Percentiles rank a stretch among this genome's conserved stretches.
These are phyloP conservation scores for Pseudopithomyces maydicus DNA, from an alignment of 2,329 filamentous ascomycete genomes.

Conservation along the genomic window DNA sequence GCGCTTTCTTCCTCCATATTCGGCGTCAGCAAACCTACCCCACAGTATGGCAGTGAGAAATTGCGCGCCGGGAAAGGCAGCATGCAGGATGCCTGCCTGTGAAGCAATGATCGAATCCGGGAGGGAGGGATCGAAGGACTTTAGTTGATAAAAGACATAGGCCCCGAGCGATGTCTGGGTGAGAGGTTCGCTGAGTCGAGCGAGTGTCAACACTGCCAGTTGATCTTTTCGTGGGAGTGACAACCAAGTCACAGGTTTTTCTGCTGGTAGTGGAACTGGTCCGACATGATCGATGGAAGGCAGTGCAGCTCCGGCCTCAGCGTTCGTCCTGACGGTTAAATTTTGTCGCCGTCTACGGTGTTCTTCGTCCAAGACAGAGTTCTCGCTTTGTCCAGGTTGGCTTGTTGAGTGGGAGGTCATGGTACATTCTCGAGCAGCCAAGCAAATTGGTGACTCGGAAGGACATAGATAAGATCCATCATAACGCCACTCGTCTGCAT, in stretches of 20 bases:
- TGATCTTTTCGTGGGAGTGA: constrained; percentile 79
- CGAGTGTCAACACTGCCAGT: constrained; percentile 75
- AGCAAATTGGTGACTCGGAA: neutral
- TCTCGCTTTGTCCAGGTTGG: neutral
- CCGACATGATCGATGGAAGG: constrained; percentile 28
- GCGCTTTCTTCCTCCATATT: constrained; percentile 69
- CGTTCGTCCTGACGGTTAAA: constrained; percentile 24
- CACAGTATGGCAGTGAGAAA: constrained; percentile 83
- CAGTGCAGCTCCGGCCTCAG: constrained; percentile 19
- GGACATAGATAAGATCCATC: neutral
- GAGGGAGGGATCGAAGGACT: constrained; percentile 69
- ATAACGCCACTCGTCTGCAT: neutral
- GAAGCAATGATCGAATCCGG: constrained; percentile 70
- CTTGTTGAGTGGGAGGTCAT: no score
- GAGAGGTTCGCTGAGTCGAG: constrained; percentile 80
- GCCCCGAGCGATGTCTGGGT: constrained; percentile 69
- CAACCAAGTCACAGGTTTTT: constrained; percentile 67
- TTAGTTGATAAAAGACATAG: constrained; percentile 90
- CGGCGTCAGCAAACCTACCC: constrained; percentile 72
- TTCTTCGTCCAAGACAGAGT: neutral
- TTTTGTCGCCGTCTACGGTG: constrained; percentile 5
- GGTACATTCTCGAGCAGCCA: neutral
- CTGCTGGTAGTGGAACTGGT: constrained; percentile 35
- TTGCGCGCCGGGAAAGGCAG: constrained; percentile 80
- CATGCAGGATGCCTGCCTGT: constrained; percentile 78